Percentiles rank a stretch among this genome's conserved stretches.
Evolutionary conservation across 2,329 filamentous ascomycete species (phyloP).

Genomic region (Aureobasidium sp.): DNA sequence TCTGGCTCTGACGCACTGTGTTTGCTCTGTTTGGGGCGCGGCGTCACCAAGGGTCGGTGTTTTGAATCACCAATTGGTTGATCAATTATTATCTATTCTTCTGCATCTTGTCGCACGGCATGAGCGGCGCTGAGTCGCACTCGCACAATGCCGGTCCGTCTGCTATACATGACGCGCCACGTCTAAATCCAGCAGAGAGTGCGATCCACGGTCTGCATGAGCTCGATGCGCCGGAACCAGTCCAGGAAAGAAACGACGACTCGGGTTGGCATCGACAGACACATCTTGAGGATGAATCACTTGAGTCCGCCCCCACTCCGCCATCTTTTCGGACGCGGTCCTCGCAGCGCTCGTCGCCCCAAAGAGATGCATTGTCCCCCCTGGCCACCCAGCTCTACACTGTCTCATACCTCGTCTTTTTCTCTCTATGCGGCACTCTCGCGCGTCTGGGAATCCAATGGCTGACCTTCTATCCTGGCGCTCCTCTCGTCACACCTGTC

Average conservation of each 20-base stretch:
- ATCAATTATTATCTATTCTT: no score
- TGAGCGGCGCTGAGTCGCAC: not conserved
- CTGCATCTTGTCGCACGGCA: no score
- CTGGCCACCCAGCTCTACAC: conserved; percentile 49
- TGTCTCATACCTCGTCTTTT: conserved; percentile 75
- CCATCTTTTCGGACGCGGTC: conserved; percentile 15
- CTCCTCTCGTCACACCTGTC: conserved; percentile 65
- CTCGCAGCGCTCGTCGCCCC: not conserved
- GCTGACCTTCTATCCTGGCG: conserved; percentile 70
- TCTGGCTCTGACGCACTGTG: no score
- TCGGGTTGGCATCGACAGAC: not conserved
- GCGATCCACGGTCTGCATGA: conserved; percentile 12
- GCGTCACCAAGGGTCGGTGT: no score
- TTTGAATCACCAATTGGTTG: no score
- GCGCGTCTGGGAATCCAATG: conserved; percentile 74
- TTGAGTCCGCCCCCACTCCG: conserved; percentile 42
- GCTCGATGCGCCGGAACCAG: conserved; percentile 19
- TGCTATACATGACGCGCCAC: not conserved
- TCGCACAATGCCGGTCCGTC: not conserved
- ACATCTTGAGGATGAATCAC: conserved; percentile 26
- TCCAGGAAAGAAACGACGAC: conserved; percentile 9
- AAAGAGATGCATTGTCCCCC: not conserved
- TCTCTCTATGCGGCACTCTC: conserved; percentile 76
- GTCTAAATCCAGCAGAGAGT: not conserved
- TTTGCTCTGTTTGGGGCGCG: no score